Base-by-base conservation (phyloP, 306 rosid genomes). In the Gastrolobium villosum region DNA sequence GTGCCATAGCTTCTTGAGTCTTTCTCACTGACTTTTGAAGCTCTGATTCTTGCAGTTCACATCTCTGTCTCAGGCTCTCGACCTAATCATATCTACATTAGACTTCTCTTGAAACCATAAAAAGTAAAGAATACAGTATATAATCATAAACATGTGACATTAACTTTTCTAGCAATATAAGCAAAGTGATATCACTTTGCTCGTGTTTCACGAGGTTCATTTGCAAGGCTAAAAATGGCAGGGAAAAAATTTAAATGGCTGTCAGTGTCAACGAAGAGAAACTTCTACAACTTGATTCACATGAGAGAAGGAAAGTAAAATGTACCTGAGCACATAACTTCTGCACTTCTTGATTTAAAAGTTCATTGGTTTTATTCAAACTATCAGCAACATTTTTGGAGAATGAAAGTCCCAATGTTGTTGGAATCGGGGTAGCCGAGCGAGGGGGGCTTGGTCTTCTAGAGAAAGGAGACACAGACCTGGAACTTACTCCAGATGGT, bases 381-480 rank as follows among this genome's bases (percentile, higher is more conserved):
- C 94, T 85, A 77, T 93, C 99, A 35, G 89, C 69, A 50, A 84
- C 65, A 81, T 89, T 90, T 85, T 88, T 91, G 10, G 99, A 93
- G 85, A 96, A 91, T 61, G 98, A 91, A 85, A 96, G 98, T 68
- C 99, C 99, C 0, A 96, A 88, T 15, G 94, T 88, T 50, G 99
- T 96, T 53, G 99, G 97, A 82, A 91, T 85, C 55, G 99, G 99
- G 0, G 98, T 96, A 26, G 99, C 98, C 5, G 95, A 96, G 70
- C 99, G 99, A 46, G 98, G 98, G 40, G 98, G 99, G 75, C 97
- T 91, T 52, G 97, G 83, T 83, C 95, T 88, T 84, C 97, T 87
- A 1, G 99, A 96, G 84, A 93, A 88, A 72, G 99, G 99, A 5
- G 98, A 95, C 65, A 90, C 94, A 1, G 97, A 87, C 83, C 98